Base-by-base conservation (phyloP, 2,329 filamentous ascomycete species). In the Microdochium nivale region DNA sequence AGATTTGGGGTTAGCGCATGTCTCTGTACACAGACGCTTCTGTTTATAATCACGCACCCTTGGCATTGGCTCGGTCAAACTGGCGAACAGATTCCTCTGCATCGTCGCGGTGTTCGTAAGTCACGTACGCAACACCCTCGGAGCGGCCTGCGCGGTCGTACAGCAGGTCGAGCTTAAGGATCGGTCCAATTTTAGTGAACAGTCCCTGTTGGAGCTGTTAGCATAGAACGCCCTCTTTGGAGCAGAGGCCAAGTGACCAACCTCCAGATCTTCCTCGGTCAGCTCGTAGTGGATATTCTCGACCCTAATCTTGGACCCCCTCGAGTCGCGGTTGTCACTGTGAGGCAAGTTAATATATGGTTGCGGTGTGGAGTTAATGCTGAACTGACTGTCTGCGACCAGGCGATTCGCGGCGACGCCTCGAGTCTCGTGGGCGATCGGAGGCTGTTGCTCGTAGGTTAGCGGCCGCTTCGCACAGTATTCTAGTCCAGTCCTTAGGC, bases 211-310 rank as follows among this genome's bases (percentile, higher is more conserved):
- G 8, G n/a, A 30, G 23, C 21, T 23, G 5, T 25, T 10, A 24
- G 25, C 11, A 23, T 11, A 49, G 46, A 21, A 46, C 16, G 7
- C n/a, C 33, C 5, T 19, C n/a, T 19, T 16, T 5, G 3, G 4
- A 4, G 33, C 7, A 16, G 3, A 16, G 13, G 7, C 8, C 33
- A 14, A 37, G 19, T 30, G 10, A 48, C 70, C 52, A 71, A 95
- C 90, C 62, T 87, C 80, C 51, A 96, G 77, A 64, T 96, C 91
- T 35, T 86, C 84, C 67, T 92, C 83, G 13, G 87, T 91, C 56
- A 96, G 78, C 54, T 96, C 91, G 68, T 95, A 96, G 68, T 96
- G 91, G 53, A 96, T 74, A 65, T 96, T 96, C 55, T 95, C 89
- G 55, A 96, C 86, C 58, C 86, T 85, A 58, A 96, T 70, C 69